Base-by-base conservation (phyloP, 345 rosid genomes). In the Microthlaspi erraticum region DNA sequence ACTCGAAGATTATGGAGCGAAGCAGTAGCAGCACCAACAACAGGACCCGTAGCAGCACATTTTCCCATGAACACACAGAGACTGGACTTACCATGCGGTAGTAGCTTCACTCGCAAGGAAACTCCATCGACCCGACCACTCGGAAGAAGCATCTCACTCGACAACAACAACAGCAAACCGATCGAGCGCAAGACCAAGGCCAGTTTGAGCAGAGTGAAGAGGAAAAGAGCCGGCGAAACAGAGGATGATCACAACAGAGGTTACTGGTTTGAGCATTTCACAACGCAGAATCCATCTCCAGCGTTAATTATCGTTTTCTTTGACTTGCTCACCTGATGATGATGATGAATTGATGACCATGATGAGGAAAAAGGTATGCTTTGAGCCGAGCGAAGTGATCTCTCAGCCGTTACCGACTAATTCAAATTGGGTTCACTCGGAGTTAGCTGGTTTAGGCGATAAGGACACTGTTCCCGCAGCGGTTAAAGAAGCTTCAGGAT, bases 21-120 rank as follows among this genome's bases (percentile, higher is more conserved):
- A 81, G 80, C 92, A 89, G 81, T 83, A 86, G 77, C 92, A 87
- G 83, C 85, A 83, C 82, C 85, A 83, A 34, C 78, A 66, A 39
- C 79, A 75, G 9, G 70, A 34, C 14, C 79, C 45, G 58, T 50
- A 1, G 33, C 64, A 38, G 69, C 62, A 11, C 75, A 94, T 80
- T 91, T 85, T 62, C 85, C 97, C 62, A 94, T 94, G 98, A 91
- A 80, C 96, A 88, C 99, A 63, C 98, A 91, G 86, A 87, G 97
- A 78, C 74, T 94, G 89, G 98, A 94, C 77, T 82, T 94, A 83
- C 93, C 90, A 68, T 84, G 93, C 72, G 51, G 79, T 42, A 76
- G 79, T 59, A 74, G 86, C 77, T 91, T 88, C 68, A 69, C 97
- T 32, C 86, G 91, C 61, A 91, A 87, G 75, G 98, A 94, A 52